Conservation (phyloP, 129 eudicot species). For the Lactuca sativa region DNA sequence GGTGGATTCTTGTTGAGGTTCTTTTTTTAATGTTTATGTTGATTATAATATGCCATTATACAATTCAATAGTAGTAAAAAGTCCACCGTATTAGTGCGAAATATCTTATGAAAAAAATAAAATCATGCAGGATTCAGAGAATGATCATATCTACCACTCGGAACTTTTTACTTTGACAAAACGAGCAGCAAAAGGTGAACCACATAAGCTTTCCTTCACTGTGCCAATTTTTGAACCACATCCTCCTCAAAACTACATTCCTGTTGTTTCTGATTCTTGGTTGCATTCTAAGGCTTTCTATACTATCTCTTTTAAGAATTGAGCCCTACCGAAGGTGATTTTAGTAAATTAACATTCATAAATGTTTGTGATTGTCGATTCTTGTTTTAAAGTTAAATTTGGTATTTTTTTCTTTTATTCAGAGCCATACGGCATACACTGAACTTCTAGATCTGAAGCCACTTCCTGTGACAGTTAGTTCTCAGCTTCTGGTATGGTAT, state of each 20-base stretch:
- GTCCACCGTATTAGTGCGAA: background rate
- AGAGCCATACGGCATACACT: conserved; percentile 81
- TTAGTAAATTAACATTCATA: conserved; percentile 10
- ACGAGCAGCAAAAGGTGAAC: conserved; percentile 80
- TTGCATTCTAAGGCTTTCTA: conserved; percentile 87
- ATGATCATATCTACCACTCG: conserved; percentile 94
- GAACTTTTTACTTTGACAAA: conserved; percentile 91
- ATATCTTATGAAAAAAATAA: conserved; percentile 15
- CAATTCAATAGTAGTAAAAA: background rate
- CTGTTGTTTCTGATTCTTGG: conserved; percentile 97
- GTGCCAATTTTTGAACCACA: conserved; percentile 99
- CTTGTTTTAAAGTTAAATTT: conserved; percentile 2
- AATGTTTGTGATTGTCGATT: background rate
- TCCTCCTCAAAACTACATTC: conserved; percentile 95
- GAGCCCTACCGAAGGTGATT: conserved; percentile 88
- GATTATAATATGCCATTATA: background rate
- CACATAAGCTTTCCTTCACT: conserved; percentile 92
- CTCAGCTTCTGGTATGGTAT: too few species aligned
- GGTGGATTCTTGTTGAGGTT: conserved; percentile 99
- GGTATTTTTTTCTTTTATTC: background rate
- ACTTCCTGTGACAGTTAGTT: conserved; percentile 64
- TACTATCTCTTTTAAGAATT: conserved; percentile 80
- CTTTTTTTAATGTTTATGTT: conserved; percentile 4
- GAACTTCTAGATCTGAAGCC: conserved; percentile 98
- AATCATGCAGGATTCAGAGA: conserved; percentile 79